These are phyloP conservation scores for Rutstroemia sp. DNA, from an alignment of 2,329 filamentous ascomycete species.

Conservation along the genomic window DNA sequence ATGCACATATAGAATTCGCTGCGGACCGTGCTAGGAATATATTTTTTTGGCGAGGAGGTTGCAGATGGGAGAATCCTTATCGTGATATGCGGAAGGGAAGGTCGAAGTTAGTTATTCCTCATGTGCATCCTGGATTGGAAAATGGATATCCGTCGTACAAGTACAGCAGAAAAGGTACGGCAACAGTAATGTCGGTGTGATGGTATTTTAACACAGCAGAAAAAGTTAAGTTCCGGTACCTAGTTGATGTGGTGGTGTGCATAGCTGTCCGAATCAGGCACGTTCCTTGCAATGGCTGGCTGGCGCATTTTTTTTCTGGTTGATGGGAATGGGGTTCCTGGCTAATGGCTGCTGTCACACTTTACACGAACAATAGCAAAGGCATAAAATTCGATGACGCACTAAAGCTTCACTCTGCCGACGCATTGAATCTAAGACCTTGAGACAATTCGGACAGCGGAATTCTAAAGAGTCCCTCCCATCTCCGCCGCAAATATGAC, in stretches of 20 bases:
- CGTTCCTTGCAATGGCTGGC: background rate
- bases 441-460: background rate
- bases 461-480: background rate
- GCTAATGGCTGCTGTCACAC: background rate
- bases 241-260: background rate
- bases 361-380: background rate
- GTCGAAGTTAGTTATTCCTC: background rate
- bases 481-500: slow-evolving; percentile 49
- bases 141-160: no score
- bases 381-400: background rate
- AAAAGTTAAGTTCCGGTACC: no score
- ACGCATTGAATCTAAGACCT: background rate
- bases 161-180: no score
- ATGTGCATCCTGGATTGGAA: background rate
- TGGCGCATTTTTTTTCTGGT: background rate
- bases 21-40: background rate
- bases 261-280: background rate
- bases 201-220: no score
- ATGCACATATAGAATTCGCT: background rate
- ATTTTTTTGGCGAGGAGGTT: background rate
- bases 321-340: background rate
- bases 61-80: background rate
- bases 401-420: background rate
- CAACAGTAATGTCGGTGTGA: no score
- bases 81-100: background rate